Base-by-base conservation (phyloP, 495 filamentous ascomycete species). In the Sphaerosporella brunnea region DNA sequence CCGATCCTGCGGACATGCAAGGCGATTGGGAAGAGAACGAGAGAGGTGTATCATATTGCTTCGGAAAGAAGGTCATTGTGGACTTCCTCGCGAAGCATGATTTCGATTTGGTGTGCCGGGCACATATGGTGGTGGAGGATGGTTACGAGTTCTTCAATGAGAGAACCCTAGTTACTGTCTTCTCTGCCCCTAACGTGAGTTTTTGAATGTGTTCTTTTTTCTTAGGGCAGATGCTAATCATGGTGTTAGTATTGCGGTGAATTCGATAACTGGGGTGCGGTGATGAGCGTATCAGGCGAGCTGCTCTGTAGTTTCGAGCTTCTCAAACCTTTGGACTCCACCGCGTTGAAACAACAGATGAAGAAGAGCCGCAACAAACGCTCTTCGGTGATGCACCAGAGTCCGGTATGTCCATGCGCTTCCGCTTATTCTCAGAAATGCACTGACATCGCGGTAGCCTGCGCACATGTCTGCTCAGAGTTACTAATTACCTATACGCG, bases 71-170 rank as follows among this genome's bases (percentile, higher is more conserved):
- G 59, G 87, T 99, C 41, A 99, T 99, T 49, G 84, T 87, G 66
- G 84, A 94, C 53, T 99, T 99, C 64, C 69, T 99, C 53, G 80
- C 84, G 45, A 74, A 78, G 28, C 88, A 96, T 61, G 90, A 99
- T 59, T 99, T 99, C 61, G 90, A 99, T 64, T 65, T 99, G 28
- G 87, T 99, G 25, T 96, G 92, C 62, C 74, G 90, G 41, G 90
- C 90, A 42, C 90, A 99, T 68, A 99, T 99, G 90, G 90, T 99
- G 41, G 90, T 99, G 15, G 90, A 99, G 62, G 90, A 99, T 66
- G 90, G 90, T 11, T 99, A 99, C 66, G 90, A 99, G 56, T 99
- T 99, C 64, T 99, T 95, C 61, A 90, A 82, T 42, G 90, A 99
- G 56, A 75, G 90, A 35, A 81, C 95, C 47, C 65, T 99, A 23